phyloP scores from a whole-genome alignment of 1,284 basidiomycete genomes.

The Cryptococcus wingfieldii region DNA sequence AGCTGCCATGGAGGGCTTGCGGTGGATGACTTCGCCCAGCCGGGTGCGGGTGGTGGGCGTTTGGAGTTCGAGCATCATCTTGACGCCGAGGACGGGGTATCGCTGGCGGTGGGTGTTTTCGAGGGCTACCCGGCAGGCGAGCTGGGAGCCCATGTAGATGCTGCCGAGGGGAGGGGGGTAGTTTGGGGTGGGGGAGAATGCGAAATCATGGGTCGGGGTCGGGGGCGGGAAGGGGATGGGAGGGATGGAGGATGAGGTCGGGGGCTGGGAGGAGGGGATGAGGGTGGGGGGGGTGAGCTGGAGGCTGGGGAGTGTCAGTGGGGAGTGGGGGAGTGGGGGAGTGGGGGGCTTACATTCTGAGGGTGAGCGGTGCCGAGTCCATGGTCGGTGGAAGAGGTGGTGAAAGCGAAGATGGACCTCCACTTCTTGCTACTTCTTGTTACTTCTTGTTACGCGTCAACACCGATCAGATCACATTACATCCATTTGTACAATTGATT shows the following conservation, averaged over 20 bases:
- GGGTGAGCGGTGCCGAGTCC: slow-evolving; percentile 26
- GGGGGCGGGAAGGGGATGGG: slow-evolving; percentile 9
- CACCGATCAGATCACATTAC: too few species aligned
- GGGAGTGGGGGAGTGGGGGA: neutral
- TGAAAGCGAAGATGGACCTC: too few species aligned
- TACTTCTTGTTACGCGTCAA: too few species aligned
- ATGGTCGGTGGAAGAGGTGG: slow-evolving; percentile 6
- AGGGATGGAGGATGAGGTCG: slow-evolving; percentile 11
- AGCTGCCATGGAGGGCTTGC: neutral
- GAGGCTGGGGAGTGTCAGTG: slow-evolving; percentile 8
- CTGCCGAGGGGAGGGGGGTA: slow-evolving; percentile 35
- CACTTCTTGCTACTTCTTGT: too few species aligned
- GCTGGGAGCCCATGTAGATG: slow-evolving; percentile 34
- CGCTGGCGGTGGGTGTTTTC: slow-evolving; percentile 20
- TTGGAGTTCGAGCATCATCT: slow-evolving; percentile 46
- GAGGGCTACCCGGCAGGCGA: slow-evolving; percentile 26
- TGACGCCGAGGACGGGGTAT: slow-evolving; percentile 29
- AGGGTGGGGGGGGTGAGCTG: slow-evolving; percentile 18
- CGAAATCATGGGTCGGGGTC: slow-evolving; percentile 14
- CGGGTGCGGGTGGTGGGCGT: slow-evolving; percentile 29
- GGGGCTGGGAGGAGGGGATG: slow-evolving; percentile 5
- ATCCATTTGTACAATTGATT: too few species aligned
- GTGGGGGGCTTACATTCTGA: slow-evolving; percentile 19
- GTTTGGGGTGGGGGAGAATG: slow-evolving; percentile 38
- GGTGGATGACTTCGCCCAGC: slow-evolving; percentile 41